Percentiles rank a stretch among this genome's conserved stretches.
These are phyloP conservation scores for Cucurbita moschata DNA, from an alignment of 306 rosid genomes.

Conservation along the genomic window DNA sequence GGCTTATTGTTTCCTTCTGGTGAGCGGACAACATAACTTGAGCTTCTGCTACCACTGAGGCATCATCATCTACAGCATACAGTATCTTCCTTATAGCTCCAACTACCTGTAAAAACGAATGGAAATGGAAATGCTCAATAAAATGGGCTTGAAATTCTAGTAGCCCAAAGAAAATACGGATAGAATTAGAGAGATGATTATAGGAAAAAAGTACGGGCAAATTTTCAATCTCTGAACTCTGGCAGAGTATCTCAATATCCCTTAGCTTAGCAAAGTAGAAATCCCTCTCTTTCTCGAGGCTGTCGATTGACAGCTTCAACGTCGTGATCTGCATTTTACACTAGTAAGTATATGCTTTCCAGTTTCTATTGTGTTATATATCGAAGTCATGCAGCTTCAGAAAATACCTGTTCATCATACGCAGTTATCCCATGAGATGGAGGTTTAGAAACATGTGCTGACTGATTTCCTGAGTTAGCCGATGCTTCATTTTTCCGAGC, in stretches of 20 bases:
- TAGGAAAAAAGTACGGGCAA: constrained; percentile 30
- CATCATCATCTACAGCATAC: constrained; percentile 72
- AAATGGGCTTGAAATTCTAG: not conserved
- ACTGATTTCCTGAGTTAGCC: constrained; percentile 31
- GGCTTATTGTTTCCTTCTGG: constrained; percentile 15
- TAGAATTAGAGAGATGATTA: not conserved
- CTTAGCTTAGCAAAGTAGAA: constrained; percentile 82
- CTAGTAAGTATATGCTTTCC: not conserved
- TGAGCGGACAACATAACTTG: constrained; percentile 55
- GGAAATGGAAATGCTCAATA: not conserved
- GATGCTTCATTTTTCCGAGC: constrained; percentile 56
- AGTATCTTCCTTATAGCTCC: constrained; percentile 74
- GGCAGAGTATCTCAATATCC: constrained; percentile 86
- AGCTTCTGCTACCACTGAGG: constrained; percentile 69
- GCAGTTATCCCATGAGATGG: constrained; percentile 31
- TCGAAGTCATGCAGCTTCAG: not conserved
- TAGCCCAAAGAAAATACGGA: not conserved
- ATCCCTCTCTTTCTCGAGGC: constrained; percentile 94
- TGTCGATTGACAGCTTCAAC: constrained; percentile 75
- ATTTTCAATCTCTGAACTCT: constrained; percentile 59
- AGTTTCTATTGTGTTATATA: not conserved
- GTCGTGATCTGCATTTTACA: constrained; percentile 55
- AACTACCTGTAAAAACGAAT: constrained; percentile 41
- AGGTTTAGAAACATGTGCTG: constrained; percentile 30
- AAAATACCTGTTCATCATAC: constrained; percentile 60